Percentiles rank a stretch among this genome's conserved stretches.
phyloP scores from a whole-genome alignment of 176 grass and related monocot species.

The Oryza rufipogon region DNA sequence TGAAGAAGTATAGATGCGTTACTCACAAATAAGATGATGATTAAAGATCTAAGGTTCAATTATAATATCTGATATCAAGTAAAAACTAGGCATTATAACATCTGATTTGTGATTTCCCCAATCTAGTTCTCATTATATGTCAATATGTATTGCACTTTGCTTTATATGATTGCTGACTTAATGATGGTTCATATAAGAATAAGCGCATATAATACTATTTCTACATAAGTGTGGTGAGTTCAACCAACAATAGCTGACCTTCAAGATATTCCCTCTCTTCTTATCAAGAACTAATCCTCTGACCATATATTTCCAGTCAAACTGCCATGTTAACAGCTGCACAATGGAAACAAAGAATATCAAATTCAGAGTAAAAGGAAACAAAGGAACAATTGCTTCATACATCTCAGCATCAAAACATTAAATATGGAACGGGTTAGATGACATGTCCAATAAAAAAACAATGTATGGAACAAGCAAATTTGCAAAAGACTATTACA shows the following conservation, averaged over 20 bases:
- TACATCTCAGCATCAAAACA: conserved; percentile 18
- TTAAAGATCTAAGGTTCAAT: neutral
- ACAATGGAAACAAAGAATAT: conserved; percentile 47
- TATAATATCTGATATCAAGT: neutral
- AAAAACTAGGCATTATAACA: neutral
- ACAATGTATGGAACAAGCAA: neutral
- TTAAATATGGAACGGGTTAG: conserved; percentile 25
- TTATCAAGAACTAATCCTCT: conserved; percentile 97
- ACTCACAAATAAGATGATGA: neutral
- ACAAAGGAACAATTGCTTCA: neutral
- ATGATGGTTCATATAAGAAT: neutral
- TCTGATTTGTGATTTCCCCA: neutral
- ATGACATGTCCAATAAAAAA: neutral
- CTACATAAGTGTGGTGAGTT: neutral
- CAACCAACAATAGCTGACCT: conserved; percentile 54
- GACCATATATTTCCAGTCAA: conserved; percentile 99
- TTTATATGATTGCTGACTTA: neutral
- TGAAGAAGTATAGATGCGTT: neutral
- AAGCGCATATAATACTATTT: neutral
- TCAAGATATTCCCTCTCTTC: conserved; percentile 98
- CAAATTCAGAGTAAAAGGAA: conserved; percentile 32
- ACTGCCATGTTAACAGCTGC: conserved; percentile 87
- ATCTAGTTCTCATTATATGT: neutral
- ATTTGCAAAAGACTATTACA: neutral
- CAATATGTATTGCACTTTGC: neutral